Evolutionary conservation across 495 filamentous ascomycete species (phyloP).

Genomic region (Aspergillus conjunctus): DNA sequence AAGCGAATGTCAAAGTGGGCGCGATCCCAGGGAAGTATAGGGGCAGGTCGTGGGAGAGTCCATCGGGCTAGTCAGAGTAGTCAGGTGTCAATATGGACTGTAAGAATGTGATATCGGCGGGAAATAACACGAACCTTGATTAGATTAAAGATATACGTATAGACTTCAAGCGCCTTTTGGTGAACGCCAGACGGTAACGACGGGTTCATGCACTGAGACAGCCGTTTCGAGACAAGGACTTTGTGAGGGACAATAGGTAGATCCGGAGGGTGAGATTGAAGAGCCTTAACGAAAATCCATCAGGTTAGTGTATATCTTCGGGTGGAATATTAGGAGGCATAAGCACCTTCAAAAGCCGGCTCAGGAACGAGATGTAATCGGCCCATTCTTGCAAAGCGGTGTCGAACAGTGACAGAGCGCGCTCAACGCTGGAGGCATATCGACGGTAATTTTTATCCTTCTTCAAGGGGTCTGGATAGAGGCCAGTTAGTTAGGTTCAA

Average conservation of each 20-base stretch:
- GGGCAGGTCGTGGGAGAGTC: slow-evolving; percentile 75
- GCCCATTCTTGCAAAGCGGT: slow-evolving; percentile 96
- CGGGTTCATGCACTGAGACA: slow-evolving; percentile 94
- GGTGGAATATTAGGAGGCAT: background rate
- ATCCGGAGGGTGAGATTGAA: slow-evolving; percentile 80
- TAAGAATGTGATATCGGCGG: background rate
- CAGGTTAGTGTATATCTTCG: slow-evolving; percentile 20
- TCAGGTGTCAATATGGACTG: slow-evolving; percentile 17
- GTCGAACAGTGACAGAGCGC: slow-evolving; percentile 89
- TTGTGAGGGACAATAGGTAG: slow-evolving; percentile 78
- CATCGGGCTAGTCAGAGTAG: slow-evolving; percentile 53
- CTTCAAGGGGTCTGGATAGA: slow-evolving; percentile 58
- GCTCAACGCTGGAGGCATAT: slow-evolving; percentile 86
- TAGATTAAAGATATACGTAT: slow-evolving; percentile 75
- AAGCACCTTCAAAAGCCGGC: slow-evolving; percentile 81
- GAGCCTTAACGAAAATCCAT: slow-evolving; percentile 59
- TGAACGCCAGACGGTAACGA: slow-evolving; percentile 95
- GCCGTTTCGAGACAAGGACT: slow-evolving; percentile 78
- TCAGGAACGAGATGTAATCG: slow-evolving; percentile 97
- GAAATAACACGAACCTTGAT: slow-evolving; percentile 34
- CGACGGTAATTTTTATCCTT: slow-evolving; percentile 92
- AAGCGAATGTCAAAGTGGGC: slow-evolving; percentile 88
- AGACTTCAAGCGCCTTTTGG: slow-evolving; percentile 95
- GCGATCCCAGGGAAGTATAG: slow-evolving; percentile 89
- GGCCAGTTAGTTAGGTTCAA: too few species aligned